These are phyloP conservation scores for Coniferiporia sulphurascens DNA, from an alignment of 1,284 basidiomycete genomes.

Conservation along the genomic window DNA sequence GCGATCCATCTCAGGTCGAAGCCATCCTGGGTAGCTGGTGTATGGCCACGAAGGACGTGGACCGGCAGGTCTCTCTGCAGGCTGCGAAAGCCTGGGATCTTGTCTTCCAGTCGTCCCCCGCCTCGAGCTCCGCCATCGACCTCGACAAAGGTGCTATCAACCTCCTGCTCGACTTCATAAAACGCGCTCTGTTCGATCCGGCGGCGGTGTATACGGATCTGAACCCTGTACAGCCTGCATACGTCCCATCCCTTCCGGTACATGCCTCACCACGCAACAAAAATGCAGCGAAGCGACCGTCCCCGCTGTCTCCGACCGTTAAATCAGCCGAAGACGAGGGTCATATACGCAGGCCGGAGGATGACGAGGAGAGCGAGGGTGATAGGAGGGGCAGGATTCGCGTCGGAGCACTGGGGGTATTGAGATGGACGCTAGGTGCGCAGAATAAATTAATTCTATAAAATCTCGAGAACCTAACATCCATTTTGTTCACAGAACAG, in stretches of 20 bases:
- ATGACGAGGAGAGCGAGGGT: conserved; percentile 56
- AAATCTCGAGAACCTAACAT: conserved; percentile 5
- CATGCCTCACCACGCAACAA: conserved; percentile 25
- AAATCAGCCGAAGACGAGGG: conserved; percentile 28
- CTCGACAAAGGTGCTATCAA: conserved; percentile 30
- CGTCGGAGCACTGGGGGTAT: conserved; percentile 65
- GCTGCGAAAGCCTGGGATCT: conserved; percentile 54
- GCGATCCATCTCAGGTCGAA: conserved; percentile 53
- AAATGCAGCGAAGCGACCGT: conserved; percentile 27
- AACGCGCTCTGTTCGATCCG: conserved; percentile 63
- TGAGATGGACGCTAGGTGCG: conserved; percentile 63
- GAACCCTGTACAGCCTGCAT: conserved; percentile 55
- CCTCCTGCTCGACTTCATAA: conserved; percentile 43
- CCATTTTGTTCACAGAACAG: conserved; percentile 12
- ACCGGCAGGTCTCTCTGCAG: conserved; percentile 51
- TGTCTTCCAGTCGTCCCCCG: conserved; percentile 26
- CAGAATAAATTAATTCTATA: conserved; percentile 7
- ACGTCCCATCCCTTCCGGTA: conserved; percentile 24
- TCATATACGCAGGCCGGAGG: conserved; percentile 41
- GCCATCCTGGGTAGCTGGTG: conserved; percentile 79
- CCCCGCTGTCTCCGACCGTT: conserved; percentile 21
- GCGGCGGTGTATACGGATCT: conserved; percentile 58
- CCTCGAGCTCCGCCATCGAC: conserved; percentile 28
- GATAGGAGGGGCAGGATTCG: conserved; percentile 72
- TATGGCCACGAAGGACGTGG: conserved; percentile 69